Conservation (phyloP, 2,329 filamentous ascomycete genomes). For the Grosmannia serpens region DNA sequence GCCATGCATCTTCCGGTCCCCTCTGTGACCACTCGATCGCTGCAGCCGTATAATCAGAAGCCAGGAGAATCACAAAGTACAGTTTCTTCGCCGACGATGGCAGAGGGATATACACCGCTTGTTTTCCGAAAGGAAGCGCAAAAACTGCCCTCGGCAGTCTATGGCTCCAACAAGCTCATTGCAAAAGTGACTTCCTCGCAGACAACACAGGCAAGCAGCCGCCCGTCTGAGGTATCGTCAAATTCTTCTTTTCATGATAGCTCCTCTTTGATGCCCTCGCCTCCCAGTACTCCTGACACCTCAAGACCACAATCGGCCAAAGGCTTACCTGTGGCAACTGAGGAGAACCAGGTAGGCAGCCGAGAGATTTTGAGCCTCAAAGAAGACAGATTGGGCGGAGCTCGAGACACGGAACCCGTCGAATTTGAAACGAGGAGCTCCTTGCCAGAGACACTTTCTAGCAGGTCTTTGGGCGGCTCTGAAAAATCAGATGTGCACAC, state of each 20-base stretch:
- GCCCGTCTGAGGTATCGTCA: conserved; percentile 21
- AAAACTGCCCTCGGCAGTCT: not conserved
- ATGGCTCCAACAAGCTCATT: not conserved
- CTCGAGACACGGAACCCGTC: not conserved
- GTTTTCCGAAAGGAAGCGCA: not conserved
- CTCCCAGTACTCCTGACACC: conserved; percentile 28
- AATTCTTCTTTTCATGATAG: conserved; percentile 29
- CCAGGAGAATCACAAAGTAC: not conserved
- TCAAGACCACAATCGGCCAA: conserved; percentile 30
- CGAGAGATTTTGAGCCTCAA: not conserved
- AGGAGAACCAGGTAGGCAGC: conserved; percentile 8
- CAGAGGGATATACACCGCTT: not conserved
- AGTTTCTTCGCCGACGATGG: not conserved
- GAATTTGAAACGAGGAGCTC: not conserved
- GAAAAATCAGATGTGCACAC: not conserved
- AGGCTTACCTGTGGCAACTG: conserved; percentile 16
- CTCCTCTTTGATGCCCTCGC: conserved; percentile 23
- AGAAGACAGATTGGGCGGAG: not conserved
- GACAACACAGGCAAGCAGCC: not conserved
- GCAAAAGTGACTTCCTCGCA: not conserved
- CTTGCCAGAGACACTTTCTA: not conserved
- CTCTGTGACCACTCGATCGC: not conserved
- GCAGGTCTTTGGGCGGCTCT: not conserved
- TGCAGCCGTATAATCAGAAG: not conserved
- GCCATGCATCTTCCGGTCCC: conserved; percentile 4